phyloP scores from a whole-genome alignment of 2,329 filamentous ascomycete species.

The Geosmithia morbida region DNA sequence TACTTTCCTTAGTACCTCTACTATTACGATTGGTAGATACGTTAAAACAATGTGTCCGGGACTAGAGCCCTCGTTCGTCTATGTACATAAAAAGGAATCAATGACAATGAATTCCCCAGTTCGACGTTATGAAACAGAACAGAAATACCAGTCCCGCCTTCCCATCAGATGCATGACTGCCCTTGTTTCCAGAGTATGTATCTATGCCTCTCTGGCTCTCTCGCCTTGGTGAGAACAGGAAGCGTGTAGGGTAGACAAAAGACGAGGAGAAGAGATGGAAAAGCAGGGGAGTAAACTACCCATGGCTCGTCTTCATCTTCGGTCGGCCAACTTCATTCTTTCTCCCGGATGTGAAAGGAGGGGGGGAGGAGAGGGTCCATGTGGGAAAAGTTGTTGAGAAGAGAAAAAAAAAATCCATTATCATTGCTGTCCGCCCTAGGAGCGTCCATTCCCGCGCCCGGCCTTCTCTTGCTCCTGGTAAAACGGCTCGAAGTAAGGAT shows the following conservation, averaged over 20 bases:
- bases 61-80: background rate
- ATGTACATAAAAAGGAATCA: background rate
- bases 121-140: background rate
- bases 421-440: background rate
- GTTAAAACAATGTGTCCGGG: background rate
- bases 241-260: background rate
- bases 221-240: background rate
- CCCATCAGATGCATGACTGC: background rate
- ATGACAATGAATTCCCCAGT: background rate
- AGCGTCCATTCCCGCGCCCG: background rate
- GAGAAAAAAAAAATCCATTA: background rate
- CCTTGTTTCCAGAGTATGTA: background rate
- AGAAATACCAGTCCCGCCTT: background rate
- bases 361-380: no score
- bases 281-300: background rate
- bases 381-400: no score
- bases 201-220: background rate
- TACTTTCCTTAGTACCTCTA: no score
- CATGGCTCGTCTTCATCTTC: no score
- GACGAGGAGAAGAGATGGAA: background rate
- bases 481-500: constrained; percentile 59
- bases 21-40: no score
- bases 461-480: constrained; percentile 1
- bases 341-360: no score
- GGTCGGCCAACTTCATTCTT: background rate